A percentile compares a stretch with the other conserved stretches of the same genome.
These are phyloP conservation scores for Pseudogymnoascus sp. DNA, from an alignment of 2,329 filamentous ascomycete genomes.

Conservation along the genomic window DNA sequence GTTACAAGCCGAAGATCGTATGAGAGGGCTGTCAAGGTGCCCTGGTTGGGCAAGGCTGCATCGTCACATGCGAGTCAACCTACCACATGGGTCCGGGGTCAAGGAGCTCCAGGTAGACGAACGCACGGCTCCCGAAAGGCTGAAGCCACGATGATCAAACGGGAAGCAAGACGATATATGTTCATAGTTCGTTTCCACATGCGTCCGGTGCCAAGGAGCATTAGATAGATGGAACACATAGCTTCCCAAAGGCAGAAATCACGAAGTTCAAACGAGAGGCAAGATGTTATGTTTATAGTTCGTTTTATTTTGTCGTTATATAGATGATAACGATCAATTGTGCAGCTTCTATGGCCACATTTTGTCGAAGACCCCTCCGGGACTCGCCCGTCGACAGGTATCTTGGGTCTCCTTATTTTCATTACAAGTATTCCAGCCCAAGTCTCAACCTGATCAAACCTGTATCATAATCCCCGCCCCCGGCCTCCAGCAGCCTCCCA, in stretches of 20 bases:
- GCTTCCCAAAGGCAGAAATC: background rate
- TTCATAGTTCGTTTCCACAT: background rate
- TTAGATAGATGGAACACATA: background rate
- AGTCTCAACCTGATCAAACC: conserved; percentile 2
- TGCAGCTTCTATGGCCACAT: background rate
- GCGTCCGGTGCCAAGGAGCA: background rate
- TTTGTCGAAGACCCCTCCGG: background rate
- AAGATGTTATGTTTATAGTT: background rate
- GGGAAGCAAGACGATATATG: background rate
- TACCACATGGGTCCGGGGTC: background rate
- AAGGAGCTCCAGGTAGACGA: background rate
- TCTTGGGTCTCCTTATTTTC: background rate
- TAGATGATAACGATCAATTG: background rate
- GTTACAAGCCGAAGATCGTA: background rate
- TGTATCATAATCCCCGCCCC: conserved; percentile 1
- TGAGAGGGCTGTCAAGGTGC: background rate
- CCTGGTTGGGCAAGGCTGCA: conserved; percentile 1
- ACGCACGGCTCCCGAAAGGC: background rate
- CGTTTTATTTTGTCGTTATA: conserved; percentile 1
- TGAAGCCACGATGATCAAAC: background rate
- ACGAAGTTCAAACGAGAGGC: background rate
- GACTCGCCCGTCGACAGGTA: background rate
- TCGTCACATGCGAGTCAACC: conserved; percentile 2
- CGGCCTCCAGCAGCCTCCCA: background rate
- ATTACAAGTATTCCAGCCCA: conserved; percentile 7